These are phyloP conservation scores for Royoungia palumana DNA, from an alignment of 768 basidiomycete species.

Conservation along the genomic window DNA sequence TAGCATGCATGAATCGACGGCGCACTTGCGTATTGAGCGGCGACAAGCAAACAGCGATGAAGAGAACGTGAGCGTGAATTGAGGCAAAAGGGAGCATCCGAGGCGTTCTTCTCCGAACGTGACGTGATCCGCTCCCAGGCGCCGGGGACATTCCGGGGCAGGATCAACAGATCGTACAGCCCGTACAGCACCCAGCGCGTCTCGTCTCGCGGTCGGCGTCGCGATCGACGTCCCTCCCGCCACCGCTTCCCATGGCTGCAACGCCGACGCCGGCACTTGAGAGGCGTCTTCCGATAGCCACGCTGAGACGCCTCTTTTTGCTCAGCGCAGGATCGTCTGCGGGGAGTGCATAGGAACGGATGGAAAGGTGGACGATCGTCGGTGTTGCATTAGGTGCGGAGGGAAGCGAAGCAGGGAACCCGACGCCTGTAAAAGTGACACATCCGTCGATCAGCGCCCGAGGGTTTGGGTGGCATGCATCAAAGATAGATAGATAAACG, in stretches of 20 bases:
- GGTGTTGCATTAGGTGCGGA: constrained; percentile 35
- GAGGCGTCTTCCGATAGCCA: constrained; percentile 27
- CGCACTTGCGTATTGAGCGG: not conserved
- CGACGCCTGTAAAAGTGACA: constrained; percentile 19
- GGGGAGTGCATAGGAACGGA: constrained; percentile 55
- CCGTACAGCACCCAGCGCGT: constrained; percentile 34
- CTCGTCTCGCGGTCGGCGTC: constrained; percentile 15
- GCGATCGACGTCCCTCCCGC: not conserved
- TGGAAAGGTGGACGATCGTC: constrained; percentile 75
- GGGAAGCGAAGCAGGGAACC: constrained; percentile 28
- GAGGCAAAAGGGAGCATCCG: not conserved
- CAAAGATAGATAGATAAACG: not conserved
- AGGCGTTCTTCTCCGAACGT: no score
- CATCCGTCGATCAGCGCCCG: constrained; percentile 6
- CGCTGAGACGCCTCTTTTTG: constrained; percentile 48
- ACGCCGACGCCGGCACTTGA: constrained; percentile 11
- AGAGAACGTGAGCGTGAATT: not conserved
- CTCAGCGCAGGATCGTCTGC: constrained; percentile 48
- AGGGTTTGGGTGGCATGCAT: not conserved
- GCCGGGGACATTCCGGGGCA: no score
- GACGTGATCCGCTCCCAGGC: no score
- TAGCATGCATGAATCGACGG: not conserved
- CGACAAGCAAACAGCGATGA: not conserved
- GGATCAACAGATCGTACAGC: constrained; percentile 39
- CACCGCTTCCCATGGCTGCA: constrained; percentile 2